phyloP scores from a whole-genome alignment of 2,329 filamentous ascomycete species.

The Fusarium gaditjirri region DNA sequence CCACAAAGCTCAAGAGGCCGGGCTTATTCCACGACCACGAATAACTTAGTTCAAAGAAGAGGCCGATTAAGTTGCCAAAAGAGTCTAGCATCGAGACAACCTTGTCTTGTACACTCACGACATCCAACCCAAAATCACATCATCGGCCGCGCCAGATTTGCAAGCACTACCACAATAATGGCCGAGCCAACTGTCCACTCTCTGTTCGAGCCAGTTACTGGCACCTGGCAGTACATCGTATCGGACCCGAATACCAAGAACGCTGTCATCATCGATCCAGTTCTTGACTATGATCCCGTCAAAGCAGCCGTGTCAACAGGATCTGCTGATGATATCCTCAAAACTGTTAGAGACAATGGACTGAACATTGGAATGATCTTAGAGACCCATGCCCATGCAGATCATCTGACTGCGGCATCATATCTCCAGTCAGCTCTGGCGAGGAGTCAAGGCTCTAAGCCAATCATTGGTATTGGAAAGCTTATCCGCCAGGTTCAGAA shows the following conservation, averaged over 20 bases:
- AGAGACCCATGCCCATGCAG: slow-evolving; percentile 71
- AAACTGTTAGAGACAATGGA: slow-evolving; percentile 53
- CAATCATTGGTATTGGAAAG: slow-evolving; percentile 65
- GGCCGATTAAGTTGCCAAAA: background rate
- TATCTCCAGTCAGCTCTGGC: slow-evolving; percentile 64
- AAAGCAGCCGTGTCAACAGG: slow-evolving; percentile 57
- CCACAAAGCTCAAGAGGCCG: background rate
- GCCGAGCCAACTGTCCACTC: slow-evolving; percentile 27
- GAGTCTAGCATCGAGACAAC: background rate
- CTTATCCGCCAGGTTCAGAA: slow-evolving; percentile 63
- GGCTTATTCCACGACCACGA: accelerated
- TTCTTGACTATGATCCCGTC: slow-evolving; percentile 65
- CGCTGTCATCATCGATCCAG: slow-evolving; percentile 70
- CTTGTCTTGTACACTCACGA: background rate
- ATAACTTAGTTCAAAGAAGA: background rate
- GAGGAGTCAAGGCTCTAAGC: slow-evolving; percentile 48
- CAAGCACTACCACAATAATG: background rate
- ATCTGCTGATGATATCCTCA: slow-evolving; percentile 63
- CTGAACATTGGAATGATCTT: slow-evolving; percentile 65
- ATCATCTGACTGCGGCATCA: slow-evolving; percentile 68
- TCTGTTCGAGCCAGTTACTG: slow-evolving; percentile 48
- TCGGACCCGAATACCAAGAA: slow-evolving; percentile 60
- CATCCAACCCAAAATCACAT: background rate
- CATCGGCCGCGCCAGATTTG: background rate
- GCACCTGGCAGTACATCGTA: slow-evolving; percentile 70